Conservation (phyloP, 2,329 filamentous ascomycete genomes). For the Moelleriella libera region DNA sequence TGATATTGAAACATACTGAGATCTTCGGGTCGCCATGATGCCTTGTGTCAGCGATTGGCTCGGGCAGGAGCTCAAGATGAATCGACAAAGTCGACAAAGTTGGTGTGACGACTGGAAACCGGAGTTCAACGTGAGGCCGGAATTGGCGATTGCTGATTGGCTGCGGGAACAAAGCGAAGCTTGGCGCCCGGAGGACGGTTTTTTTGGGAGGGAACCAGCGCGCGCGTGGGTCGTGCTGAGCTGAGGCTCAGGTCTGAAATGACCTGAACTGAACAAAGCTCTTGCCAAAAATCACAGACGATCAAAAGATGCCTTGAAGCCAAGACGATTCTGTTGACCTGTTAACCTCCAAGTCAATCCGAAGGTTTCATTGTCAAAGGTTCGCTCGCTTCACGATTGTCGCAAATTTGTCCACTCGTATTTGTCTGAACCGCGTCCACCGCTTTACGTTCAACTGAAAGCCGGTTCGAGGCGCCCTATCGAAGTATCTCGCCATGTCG, state of each 20-base stretch:
- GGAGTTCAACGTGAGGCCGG: neutral
- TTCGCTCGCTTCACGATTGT: too few species aligned
- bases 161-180: slow-evolving; percentile 2
- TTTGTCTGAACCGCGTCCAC: too few species aligned
- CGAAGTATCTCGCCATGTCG: slow-evolving; percentile 12
- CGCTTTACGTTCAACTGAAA: neutral
- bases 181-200: neutral
- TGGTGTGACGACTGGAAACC: neutral
- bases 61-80: slow-evolving; percentile 12
- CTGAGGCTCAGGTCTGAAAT: too few species aligned
- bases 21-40: slow-evolving; percentile 27
- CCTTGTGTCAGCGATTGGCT: slow-evolving; percentile 12
- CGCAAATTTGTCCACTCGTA: too few species aligned
- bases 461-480: neutral
- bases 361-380: too few species aligned
- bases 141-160: slow-evolving; percentile 22
- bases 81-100: slow-evolving; percentile 9
- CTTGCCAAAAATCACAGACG: too few species aligned
- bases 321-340: too few species aligned
- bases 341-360: too few species aligned
- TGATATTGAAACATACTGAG: slow-evolving; percentile 20
- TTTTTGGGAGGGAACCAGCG: neutral
- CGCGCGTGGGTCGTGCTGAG: too few species aligned
- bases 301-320: too few species aligned
- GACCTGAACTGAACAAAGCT: too few species aligned